Conservation (phyloP, 331 rosid species). For the Malus hybrid region DNA sequence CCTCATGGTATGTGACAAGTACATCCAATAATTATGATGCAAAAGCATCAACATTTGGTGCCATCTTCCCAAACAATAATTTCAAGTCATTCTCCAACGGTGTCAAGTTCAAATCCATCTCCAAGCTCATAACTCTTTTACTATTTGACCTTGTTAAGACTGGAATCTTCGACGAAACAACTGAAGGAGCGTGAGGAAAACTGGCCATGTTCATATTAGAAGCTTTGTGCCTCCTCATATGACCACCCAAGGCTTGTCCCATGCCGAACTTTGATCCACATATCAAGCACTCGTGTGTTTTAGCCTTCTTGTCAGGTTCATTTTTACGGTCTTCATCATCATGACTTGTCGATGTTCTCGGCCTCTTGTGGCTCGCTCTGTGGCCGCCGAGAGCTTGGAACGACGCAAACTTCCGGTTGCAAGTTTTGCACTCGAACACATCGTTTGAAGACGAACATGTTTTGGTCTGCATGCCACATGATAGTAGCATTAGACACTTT, state of each 20-base stretch:
- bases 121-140: conserved; percentile 43
- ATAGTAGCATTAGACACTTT: conserved; percentile 37
- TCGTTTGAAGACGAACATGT: not conserved
- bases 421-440: conserved; percentile 73
- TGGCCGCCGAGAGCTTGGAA: conserved; percentile 93
- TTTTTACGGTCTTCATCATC: conserved; percentile 2
- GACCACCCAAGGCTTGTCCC: conserved; percentile 88
- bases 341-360: not conserved
- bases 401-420: conserved; percentile 58
- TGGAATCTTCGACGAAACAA: conserved; percentile 17
- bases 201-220: not conserved
- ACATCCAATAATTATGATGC: not conserved
- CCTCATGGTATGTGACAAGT: not conserved
- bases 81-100: conserved; percentile 82
- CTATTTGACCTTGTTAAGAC: conserved; percentile 45
- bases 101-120: conserved; percentile 76
- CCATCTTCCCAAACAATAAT: conserved; percentile 52
- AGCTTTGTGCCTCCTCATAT: conserved; percentile 67
- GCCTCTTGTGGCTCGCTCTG: conserved; percentile 61
- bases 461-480: conserved; percentile 17
- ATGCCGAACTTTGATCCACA: conserved; percentile 53
- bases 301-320: conserved; percentile 22
- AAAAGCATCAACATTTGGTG: conserved; percentile 37
- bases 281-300: conserved; percentile 50
- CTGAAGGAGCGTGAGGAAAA: not conserved